Evolutionary conservation across 2,329 filamentous ascomycete species (phyloP).

Genomic region (Beauveria australis): DNA sequence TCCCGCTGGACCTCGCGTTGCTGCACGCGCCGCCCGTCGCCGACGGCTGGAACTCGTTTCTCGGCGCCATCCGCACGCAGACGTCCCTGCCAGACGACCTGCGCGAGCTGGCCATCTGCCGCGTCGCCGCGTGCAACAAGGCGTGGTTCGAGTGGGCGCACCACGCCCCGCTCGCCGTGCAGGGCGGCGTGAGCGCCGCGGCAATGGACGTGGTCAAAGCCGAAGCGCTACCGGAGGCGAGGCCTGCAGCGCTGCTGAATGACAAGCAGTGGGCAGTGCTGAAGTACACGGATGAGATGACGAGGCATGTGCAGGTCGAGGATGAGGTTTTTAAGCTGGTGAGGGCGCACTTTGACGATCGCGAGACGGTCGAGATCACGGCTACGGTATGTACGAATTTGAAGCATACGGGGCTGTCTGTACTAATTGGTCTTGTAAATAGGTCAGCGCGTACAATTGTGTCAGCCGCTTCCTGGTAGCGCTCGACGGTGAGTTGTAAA

Average conservation of each 20-base stretch:
- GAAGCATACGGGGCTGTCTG: background rate
- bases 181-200: conserved; percentile 47
- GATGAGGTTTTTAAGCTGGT: conserved; percentile 61
- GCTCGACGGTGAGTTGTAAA: conserved; percentile 54
- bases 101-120: conserved; percentile 71
- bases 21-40: conserved; percentile 67
- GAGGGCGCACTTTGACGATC: conserved; percentile 54
- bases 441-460: conserved; percentile 71
- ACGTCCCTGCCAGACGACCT: conserved; percentile 45
- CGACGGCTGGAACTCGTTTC: conserved; percentile 66
- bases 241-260: conserved; percentile 34
- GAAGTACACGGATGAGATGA: conserved; percentile 77
- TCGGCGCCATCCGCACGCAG: conserved; percentile 53
- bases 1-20: conserved; percentile 66
- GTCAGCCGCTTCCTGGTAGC: conserved; percentile 79
- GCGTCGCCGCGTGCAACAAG: conserved; percentile 70
- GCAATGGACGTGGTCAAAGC: conserved; percentile 38
- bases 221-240: conserved; percentile 20
- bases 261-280: conserved; percentile 61
- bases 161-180: conserved; percentile 60
- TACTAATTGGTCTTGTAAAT: conserved; percentile 14
- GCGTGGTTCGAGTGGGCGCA: conserved; percentile 83
- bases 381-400: conserved; percentile 47
- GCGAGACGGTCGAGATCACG: conserved; percentile 74
- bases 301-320: conserved; percentile 58